These are phyloP conservation scores for Carex kokanica DNA, from an alignment of 176 grass and related monocot species.

Conservation along the genomic window DNA sequence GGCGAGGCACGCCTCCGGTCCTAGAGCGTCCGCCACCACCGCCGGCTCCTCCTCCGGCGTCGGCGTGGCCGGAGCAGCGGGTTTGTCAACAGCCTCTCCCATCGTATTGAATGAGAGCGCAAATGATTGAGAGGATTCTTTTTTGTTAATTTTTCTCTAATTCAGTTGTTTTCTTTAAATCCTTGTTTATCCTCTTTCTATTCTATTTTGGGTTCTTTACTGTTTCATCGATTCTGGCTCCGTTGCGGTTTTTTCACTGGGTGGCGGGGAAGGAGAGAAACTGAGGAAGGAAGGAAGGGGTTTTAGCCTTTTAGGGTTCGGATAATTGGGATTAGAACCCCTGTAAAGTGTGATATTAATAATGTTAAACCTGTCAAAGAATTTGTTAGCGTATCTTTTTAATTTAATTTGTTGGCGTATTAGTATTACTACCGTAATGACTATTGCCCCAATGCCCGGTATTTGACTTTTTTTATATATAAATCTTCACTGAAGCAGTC, in stretches of 20 bases:
- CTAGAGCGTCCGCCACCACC: not conserved
- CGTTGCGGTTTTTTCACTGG: slow-evolving; percentile 10
- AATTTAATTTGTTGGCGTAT: no score
- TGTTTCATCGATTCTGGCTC: slow-evolving; percentile 25
- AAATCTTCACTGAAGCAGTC: not conserved
- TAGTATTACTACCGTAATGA: no score
- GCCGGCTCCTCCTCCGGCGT: slow-evolving; percentile 35
- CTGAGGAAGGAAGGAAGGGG: not conserved
- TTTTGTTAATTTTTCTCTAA: not conserved
- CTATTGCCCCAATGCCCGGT: no score
- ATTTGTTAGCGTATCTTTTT: not conserved
- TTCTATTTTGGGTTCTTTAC: slow-evolving; percentile 13
- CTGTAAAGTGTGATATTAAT: slow-evolving; percentile 13
- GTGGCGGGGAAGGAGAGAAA: not conserved
- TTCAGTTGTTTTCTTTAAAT: not conserved
- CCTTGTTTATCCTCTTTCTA: slow-evolving; percentile 6
- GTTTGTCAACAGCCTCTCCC: slow-evolving; percentile 35
- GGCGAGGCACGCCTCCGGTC: slow-evolving; percentile 27
- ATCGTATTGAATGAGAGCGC: not conserved
- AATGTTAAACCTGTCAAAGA: not conserved
- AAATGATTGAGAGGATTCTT: not conserved
- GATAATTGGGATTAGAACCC: slow-evolving; percentile 6
- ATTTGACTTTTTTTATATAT: not conserved
- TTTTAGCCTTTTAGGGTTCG: slow-evolving; percentile 31
- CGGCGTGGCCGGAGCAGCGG: slow-evolving; percentile 30